These are phyloP conservation scores for Ophiosphaerella korrae DNA, from an alignment of 2,329 filamentous ascomycete genomes.

Conservation along the genomic window DNA sequence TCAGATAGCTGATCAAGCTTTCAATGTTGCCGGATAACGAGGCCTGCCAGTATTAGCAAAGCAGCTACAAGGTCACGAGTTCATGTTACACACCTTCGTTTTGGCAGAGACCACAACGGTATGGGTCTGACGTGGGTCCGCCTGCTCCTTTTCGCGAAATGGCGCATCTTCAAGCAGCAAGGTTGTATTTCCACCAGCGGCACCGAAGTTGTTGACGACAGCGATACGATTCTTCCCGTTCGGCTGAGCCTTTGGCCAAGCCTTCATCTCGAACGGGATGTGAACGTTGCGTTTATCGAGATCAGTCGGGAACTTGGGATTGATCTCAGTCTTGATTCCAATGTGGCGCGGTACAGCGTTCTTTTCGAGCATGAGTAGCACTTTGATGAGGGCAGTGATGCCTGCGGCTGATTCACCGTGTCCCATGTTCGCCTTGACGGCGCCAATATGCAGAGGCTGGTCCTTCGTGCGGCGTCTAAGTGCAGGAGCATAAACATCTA, in stretches of 20 bases:
- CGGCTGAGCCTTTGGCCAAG: slow-evolving; percentile 51
- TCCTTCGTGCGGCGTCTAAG: slow-evolving; percentile 55
- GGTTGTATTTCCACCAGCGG: slow-evolving; percentile 60
- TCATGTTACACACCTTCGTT: no score
- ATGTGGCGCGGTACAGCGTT: slow-evolving; percentile 60
- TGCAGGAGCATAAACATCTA: slow-evolving; percentile 63
- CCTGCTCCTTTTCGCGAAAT: no score
- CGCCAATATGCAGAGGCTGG: slow-evolving; percentile 55
- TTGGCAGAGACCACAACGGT: slow-evolving; percentile 56
- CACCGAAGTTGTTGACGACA: slow-evolving; percentile 61
- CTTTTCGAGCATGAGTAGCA: slow-evolving; percentile 60
- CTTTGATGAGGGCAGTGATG: slow-evolving; percentile 60
- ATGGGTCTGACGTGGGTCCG: no score
- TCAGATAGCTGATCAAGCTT: slow-evolving; percentile 53
- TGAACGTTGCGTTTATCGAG: slow-evolving; percentile 58
- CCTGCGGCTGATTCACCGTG: slow-evolving; percentile 61
- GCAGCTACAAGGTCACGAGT: no score
- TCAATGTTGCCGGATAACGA: slow-evolving; percentile 58
- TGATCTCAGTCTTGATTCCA: slow-evolving; percentile 61
- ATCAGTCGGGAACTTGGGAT: slow-evolving; percentile 61
- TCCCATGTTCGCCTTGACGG: slow-evolving; percentile 61
- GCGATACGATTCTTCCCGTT: slow-evolving; percentile 56
- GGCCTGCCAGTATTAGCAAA: no score
- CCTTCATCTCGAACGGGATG: slow-evolving; percentile 53
- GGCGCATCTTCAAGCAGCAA: slow-evolving; percentile 58